Percentiles rank a stretch among this genome's conserved stretches.
phyloP scores from a whole-genome alignment of 2,329 filamentous ascomycete species.

The Nemania bipapillata region DNA sequence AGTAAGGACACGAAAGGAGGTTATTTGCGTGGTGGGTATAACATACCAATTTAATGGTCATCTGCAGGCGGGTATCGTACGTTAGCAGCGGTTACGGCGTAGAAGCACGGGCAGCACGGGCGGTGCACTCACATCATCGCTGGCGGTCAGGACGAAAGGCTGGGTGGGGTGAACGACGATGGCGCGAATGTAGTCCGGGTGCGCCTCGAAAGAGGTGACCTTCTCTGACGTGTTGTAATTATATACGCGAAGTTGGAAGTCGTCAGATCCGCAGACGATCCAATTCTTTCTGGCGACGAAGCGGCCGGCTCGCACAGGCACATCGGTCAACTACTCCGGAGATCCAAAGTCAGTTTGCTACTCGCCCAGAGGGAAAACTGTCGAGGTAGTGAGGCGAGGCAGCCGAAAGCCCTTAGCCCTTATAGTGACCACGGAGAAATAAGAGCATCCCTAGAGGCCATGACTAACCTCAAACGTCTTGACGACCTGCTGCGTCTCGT shows the following conservation, averaged over 20 bases:
- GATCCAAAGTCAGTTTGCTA: not conserved
- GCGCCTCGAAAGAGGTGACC: constrained; percentile 95
- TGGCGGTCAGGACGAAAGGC: constrained; percentile 94
- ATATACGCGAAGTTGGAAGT: constrained; percentile 89
- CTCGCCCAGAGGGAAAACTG: not conserved
- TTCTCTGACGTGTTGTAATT: constrained; percentile 99
- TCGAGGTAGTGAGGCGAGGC: not conserved
- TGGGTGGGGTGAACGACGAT: constrained; percentile 96
- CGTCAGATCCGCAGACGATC: constrained; percentile 95
- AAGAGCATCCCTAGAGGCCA: not conserved
- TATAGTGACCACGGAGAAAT: not conserved
- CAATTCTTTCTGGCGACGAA: constrained; percentile 99
- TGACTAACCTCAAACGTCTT: constrained; percentile 85
- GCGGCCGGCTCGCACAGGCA: constrained; percentile 93
- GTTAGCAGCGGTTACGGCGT: constrained; percentile 8
- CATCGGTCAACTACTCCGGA: constrained; percentile 77
- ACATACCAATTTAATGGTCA: constrained; percentile 42
- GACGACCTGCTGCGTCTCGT: constrained; percentile 94
- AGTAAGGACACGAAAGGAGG: not conserved
- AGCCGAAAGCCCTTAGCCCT: not conserved
- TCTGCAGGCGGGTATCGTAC: constrained; percentile 10
- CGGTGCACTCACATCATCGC: constrained; percentile 98
- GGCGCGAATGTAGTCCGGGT: constrained; percentile 97
- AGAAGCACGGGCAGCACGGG: constrained; percentile 61
- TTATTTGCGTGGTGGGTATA: not conserved